phyloP scores from a whole-genome alignment of 2,329 filamentous ascomycete species.

The Botrytis tulipae region DNA sequence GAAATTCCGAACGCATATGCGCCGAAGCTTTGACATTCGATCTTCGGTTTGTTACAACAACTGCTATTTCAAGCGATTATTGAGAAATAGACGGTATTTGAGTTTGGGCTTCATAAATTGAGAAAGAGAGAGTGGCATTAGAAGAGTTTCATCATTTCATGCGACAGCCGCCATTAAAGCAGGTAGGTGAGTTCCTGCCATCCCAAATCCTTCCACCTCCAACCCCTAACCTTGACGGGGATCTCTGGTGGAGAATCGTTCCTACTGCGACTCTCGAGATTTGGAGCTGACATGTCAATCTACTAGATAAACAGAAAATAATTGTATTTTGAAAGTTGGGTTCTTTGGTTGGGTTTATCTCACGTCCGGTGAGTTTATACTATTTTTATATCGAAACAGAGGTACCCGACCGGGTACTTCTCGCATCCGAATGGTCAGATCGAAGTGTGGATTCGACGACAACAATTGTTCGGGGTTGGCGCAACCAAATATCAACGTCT shows the following conservation, averaged over 20 bases:
- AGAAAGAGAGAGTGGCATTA: conserved; percentile 20
- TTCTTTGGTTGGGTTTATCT: conserved; percentile 2
- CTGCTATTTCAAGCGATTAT: conserved; percentile 23
- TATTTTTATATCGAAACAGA: conserved; percentile 5
- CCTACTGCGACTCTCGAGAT: background rate
- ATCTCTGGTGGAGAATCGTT: background rate
- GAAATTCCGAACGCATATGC: conserved; percentile 24
- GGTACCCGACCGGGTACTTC: conserved; percentile 7
- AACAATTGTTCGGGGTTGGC: conserved; percentile 4
- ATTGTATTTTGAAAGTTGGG: background rate
- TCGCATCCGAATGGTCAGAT: background rate
- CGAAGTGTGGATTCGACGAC: background rate
- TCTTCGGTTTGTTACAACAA: conserved; percentile 28
- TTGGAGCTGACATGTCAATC: conserved; percentile 5
- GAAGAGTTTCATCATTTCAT: conserved; percentile 22
- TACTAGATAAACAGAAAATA: conserved; percentile 26
- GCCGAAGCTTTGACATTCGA: conserved; percentile 29
- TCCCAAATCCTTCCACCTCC: background rate
- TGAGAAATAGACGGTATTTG: conserved; percentile 30
- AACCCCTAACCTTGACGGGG: background rate
- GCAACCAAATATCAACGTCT: background rate
- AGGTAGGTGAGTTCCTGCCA: conserved; percentile 22
- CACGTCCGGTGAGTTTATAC: conserved; percentile 20
- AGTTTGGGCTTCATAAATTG: conserved; percentile 25
- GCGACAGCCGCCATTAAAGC: conserved; percentile 30